Evolutionary conservation across 176 grass and related monocot species (phyloP).

Genomic region (Carex cristatella): DNA sequence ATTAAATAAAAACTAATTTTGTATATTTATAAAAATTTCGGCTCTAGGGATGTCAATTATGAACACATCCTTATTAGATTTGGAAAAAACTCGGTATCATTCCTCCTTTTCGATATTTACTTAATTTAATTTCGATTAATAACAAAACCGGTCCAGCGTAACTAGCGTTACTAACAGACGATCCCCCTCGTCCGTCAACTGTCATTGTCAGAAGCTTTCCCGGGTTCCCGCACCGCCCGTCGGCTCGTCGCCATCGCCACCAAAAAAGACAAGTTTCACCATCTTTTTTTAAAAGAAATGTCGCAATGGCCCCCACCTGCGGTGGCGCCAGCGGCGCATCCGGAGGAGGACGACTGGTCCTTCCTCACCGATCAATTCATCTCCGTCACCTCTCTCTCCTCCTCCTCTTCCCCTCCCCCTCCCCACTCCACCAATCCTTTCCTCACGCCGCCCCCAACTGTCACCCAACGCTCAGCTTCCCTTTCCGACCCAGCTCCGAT

Average conservation of each 20-base stretch:
- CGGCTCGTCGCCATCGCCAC: neutral
- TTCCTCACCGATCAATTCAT: conserved; percentile 19
- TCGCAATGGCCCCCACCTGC: neutral
- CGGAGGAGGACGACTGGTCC: conserved; percentile 16
- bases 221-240: neutral
- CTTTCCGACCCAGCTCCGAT: conserved; percentile 35
- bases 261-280: neutral
- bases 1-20: no score
- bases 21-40: no score
- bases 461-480: conserved; percentile 1
- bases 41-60: no score
- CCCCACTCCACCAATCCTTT: neutral
- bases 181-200: neutral
- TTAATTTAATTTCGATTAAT: no score
- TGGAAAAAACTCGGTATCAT: no score
- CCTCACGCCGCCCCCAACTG: conserved; percentile 14
- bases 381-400: conserved; percentile 5
- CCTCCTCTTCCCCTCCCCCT: neutral
- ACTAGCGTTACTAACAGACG: neutral
- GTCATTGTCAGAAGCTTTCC: neutral
- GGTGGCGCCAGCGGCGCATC: neutral
- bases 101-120: no score
- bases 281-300: neutral
- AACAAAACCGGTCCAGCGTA: no score
- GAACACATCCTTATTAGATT: no score